phyloP scores from a whole-genome alignment of 805 yeast genomes.

The Candida alai region DNA sequence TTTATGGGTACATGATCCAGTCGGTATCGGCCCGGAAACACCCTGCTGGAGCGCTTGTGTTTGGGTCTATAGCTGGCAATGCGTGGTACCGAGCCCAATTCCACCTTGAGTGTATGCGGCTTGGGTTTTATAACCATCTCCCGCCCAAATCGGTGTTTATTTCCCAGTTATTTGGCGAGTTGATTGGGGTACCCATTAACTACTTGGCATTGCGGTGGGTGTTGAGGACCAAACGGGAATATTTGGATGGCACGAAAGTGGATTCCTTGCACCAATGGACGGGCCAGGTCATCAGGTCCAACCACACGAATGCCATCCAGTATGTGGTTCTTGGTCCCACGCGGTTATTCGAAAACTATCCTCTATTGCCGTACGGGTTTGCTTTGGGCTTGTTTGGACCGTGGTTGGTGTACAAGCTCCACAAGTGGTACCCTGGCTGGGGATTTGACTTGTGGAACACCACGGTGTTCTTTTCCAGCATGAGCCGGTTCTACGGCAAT shows the following conservation, averaged over 20 bases:
- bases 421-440: conserved; percentile 22
- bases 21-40: conserved; percentile 22
- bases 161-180: conserved; percentile 50
- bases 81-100: conserved; percentile 52
- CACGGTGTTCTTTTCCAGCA: conserved; percentile 45
- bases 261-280: conserved; percentile 54
- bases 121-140: conserved; percentile 51
- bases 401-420: conserved; percentile 24
- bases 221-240: conserved; percentile 34
- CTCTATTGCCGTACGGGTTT: conserved; percentile 43
- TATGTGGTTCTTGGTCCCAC: conserved; percentile 49
- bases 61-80: conserved; percentile 51
- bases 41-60: conserved; percentile 47
- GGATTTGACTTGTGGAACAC: conserved; percentile 41
- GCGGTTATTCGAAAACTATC: conserved; percentile 41
- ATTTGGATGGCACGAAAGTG: conserved; percentile 25
- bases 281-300: conserved; percentile 39
- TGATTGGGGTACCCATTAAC: conserved; percentile 51
- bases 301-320: conserved; percentile 48
- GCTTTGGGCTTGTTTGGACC: conserved; percentile 39
- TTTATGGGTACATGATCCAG: conserved; percentile 46
- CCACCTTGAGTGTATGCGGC: conserved; percentile 25
- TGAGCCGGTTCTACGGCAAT: conserved; percentile 48
- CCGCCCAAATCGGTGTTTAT: conserved; percentile 50
- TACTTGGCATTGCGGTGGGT: conserved; percentile 49